A percentile compares a stretch with the other conserved stretches of the same genome.
Conservation (phyloP, 1,284 basidiomycete genomes). For the Microbotryum saponariae region DNA sequence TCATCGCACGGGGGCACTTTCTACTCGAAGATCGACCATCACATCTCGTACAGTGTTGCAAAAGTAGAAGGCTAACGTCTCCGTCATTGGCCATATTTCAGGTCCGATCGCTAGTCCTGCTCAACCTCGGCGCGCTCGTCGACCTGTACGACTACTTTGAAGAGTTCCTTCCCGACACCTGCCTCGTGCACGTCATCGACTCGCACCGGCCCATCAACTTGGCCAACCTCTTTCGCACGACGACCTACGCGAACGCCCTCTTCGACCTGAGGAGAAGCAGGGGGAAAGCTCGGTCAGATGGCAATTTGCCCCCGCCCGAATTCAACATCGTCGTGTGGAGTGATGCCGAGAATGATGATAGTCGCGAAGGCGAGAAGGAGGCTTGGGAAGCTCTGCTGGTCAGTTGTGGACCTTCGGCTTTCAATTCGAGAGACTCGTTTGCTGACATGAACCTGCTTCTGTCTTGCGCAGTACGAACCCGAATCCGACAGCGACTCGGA, state of each 20-base stretch:
- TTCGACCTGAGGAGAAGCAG: constrained; percentile 39
- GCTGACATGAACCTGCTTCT: not conserved
- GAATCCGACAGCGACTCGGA: constrained; percentile 57
- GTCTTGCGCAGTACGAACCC: constrained; percentile 56
- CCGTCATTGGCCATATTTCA: constrained; percentile 39
- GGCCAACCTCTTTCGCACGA: constrained; percentile 62
- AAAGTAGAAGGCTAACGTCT: too few relatives aligned
- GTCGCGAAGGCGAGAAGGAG: constrained; percentile 52
- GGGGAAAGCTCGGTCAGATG: constrained; percentile 31
- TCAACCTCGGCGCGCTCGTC: constrained; percentile 86
- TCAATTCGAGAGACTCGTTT: not conserved
- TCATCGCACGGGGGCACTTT: not conserved
- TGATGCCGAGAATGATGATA: constrained; percentile 57
- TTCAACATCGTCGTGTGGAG: constrained; percentile 74
- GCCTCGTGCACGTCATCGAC: constrained; percentile 83
- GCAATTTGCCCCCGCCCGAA: constrained; percentile 36
- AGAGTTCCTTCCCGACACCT: constrained; percentile 43
- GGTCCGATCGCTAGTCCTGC: constrained; percentile 81
- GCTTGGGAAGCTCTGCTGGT: constrained; percentile 76
- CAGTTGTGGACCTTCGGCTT: constrained; percentile 35
- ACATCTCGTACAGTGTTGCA: too few relatives aligned
- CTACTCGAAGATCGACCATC: not conserved
- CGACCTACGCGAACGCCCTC: constrained; percentile 36
- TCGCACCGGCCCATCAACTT: constrained; percentile 86
- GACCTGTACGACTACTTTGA: constrained; percentile 58